A percentile compares a stretch with the other conserved stretches of the same genome.
phyloP scores from a whole-genome alignment of 345 rosid genomes.

The Geranium brycei region DNA sequence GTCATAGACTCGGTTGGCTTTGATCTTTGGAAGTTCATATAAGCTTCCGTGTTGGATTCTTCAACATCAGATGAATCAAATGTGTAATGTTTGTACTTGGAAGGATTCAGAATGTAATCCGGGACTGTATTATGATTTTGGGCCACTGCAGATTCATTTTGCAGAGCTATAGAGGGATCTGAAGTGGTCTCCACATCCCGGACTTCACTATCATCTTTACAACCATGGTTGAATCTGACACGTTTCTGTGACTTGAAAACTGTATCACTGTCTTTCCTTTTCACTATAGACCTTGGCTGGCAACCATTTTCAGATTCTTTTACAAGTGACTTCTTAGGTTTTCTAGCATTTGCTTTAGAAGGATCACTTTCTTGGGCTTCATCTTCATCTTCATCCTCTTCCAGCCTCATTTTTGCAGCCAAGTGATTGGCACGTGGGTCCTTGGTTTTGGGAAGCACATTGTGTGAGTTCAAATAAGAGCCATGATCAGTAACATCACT shows the following conservation, averaged over 20 bases:
- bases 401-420: constrained; percentile 55
- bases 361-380: constrained; percentile 39
- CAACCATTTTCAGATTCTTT: not conserved
- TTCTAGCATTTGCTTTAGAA: constrained; percentile 12
- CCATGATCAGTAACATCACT: constrained; percentile 38
- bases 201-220: constrained; percentile 14
- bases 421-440: constrained; percentile 65
- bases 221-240: constrained; percentile 44
- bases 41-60: constrained; percentile 24
- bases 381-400: constrained; percentile 66
- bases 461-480: constrained; percentile 30
- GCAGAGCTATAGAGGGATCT: constrained; percentile 12
- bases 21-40: constrained; percentile 19
- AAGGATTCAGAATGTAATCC: constrained; percentile 50
- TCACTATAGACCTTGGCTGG: constrained; percentile 39
- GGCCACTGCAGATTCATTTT: constrained; percentile 10
- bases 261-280: constrained; percentile 35
- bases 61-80: constrained; percentile 32
- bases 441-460: constrained; percentile 35
- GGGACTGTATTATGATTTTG: constrained; percentile 23
- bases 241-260: constrained; percentile 40
- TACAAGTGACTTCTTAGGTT: not conserved
- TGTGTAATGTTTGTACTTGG: constrained; percentile 41
- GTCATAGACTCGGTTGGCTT: constrained; percentile 12
- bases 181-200: not conserved